Evolutionary conservation across 2,329 filamentous ascomycete species (phyloP), one percentile per base, ranked within the genome.

Genomic region (Blastomyces gilchristii): DNA sequence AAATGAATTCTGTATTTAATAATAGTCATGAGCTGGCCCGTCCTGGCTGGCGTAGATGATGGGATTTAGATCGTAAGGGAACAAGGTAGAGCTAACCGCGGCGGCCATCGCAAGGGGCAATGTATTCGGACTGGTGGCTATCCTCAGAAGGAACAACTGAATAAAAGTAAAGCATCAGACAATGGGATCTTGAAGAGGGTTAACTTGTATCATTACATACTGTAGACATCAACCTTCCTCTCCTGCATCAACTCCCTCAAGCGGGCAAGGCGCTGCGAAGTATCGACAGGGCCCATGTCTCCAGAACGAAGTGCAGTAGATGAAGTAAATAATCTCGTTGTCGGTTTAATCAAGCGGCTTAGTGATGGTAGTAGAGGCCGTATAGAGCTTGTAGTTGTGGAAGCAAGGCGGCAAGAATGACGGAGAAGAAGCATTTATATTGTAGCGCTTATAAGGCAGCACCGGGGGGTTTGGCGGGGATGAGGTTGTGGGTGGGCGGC

Each of bases 51-150:
- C 8, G 8, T 39, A 9, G 39, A 56, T 47, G 28, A 22, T 43
- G 49, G 25, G 7, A 59, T 53, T 22, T 41, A 52, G 28, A 43
- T 39, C n/a, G 45, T 16, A 61, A 11, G 47, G 37, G 49, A 50
- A 58, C 63, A 58, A 31, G 43, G 41, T 45, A 58, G 62, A 22
- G n/a, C 74, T 75, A 69, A 85, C 83, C 83, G 84, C 94, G 87
- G 68, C 94, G 87, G 65, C 84, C 92, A 79, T 99, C 94, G 74
- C 91, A 96, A n/a, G 88, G 87, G 60, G 94, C 94, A 75, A 97
- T 97, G 77, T 99, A 99, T 79, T 99, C 94, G 68, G 93, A 97
- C 69, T 93, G 90, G 75, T 99, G 94, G 73, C 90, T 93, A 75
- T 99, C 94, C 83, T 97, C 94, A 43, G 93, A 97, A 0, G 94